phyloP scores from a whole-genome alignment of 2,329 filamentous ascomycete genomes.

The Cercospora sojina region DNA sequence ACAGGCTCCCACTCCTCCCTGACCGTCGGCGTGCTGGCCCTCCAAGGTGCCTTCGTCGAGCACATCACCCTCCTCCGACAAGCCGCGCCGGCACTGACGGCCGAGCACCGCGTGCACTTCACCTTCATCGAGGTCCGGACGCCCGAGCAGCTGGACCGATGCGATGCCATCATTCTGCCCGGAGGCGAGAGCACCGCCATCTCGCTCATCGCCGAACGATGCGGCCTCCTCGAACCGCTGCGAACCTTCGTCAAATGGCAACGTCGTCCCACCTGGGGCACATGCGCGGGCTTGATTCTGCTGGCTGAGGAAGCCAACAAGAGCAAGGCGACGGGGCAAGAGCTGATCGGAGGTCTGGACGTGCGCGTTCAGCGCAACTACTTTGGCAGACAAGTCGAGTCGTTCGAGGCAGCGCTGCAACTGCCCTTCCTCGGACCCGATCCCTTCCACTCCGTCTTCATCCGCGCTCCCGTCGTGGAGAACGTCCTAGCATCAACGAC shows the following conservation, averaged over 20 bases:
- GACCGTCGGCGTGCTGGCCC: conserved; percentile 65
- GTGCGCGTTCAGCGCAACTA: conserved; percentile 92
- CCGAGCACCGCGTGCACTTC: conserved; percentile 44
- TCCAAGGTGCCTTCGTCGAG: conserved; percentile 92
- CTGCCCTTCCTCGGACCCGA: conserved; percentile 60
- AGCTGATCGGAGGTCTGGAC: conserved; percentile 86
- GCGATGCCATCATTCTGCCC: conserved; percentile 83
- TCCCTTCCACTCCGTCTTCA: conserved; percentile 85
- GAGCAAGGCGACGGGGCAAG: conserved; percentile 87
- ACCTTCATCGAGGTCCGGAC: conserved; percentile 78
- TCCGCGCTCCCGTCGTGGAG: conserved; percentile 90
- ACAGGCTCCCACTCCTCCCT: conserved; percentile 33
- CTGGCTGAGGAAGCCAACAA: conserved; percentile 84
- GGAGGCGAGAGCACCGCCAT: conserved; percentile 96
- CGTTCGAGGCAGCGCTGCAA: conserved; percentile 74
- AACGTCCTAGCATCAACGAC: conserved; percentile 58
- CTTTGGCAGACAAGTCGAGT: conserved; percentile 90
- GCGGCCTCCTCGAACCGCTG: conserved; percentile 77
- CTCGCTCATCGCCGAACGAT: conserved; percentile 79
- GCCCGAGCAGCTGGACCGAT: conserved; percentile 64
- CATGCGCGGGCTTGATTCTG: conserved; percentile 90
- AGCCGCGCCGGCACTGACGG: conserved; percentile 45
- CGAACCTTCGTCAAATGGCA: conserved; percentile 85
- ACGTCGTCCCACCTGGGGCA: conserved; percentile 88
- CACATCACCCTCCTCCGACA: conserved; percentile 74